Percentiles rank a stretch among this genome's conserved stretches.
These are phyloP conservation scores for Colletotrichum australisinense DNA, from an alignment of 2,329 filamentous ascomycete genomes.

Conservation along the genomic window DNA sequence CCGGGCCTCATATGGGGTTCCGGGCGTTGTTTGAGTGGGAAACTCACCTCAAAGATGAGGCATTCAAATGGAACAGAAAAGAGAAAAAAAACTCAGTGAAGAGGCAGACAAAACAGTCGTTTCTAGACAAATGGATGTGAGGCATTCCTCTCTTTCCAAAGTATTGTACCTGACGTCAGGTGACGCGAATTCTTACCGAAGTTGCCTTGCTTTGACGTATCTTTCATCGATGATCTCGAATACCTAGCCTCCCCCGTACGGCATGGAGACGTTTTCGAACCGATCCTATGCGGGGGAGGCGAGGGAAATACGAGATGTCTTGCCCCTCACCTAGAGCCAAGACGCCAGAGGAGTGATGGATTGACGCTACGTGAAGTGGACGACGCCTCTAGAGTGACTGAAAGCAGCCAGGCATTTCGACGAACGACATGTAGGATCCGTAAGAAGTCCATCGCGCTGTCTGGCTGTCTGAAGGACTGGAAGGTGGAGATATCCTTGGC, in stretches of 20 bases:
- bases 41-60: not conserved
- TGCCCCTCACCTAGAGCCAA: not conserved
- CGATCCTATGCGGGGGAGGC: not conserved
- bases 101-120: slow-evolving; percentile 9
- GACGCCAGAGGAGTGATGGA: slow-evolving; percentile 4
- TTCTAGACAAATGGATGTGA: slow-evolving; percentile 24
- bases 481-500: no score
- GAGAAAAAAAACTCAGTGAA: not conserved
- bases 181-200: not conserved
- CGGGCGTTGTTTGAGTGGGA: slow-evolving; percentile 11
- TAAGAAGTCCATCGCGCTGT: no score
- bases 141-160: not conserved
- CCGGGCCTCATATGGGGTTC: slow-evolving; percentile 7
- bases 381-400: not conserved
- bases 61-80: not conserved
- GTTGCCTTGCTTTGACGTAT: not conserved
- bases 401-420: not conserved
- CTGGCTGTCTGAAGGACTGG: no score
- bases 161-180: slow-evolving; percentile 1
- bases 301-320: not conserved
- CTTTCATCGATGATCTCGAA: not conserved
- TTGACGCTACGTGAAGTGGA: not conserved
- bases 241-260: not conserved
- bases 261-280: not conserved
- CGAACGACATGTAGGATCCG: no score